phyloP scores from a whole-genome alignment of 805 yeast genomes.

The Candida silvicultrix region DNA sequence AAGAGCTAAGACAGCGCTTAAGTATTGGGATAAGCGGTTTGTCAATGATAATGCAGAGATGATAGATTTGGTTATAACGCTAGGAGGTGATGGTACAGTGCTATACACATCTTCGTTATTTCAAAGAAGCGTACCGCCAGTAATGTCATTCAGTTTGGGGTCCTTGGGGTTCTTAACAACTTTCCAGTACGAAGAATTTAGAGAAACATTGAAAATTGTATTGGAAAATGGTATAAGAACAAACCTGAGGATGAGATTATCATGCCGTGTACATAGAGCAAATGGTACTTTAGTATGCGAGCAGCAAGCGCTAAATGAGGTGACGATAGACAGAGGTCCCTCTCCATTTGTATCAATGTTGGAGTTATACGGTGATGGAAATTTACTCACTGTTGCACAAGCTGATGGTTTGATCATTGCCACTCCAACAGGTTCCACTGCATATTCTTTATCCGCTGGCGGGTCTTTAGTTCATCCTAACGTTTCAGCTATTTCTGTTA shows the following conservation, averaged over 20 bases:
- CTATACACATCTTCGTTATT: slow-evolving; percentile 82
- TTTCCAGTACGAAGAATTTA: slow-evolving; percentile 71
- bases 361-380: slow-evolving; percentile 84
- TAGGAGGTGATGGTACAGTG: slow-evolving; percentile 98
- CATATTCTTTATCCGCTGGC: slow-evolving; percentile 91
- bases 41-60: slow-evolving; percentile 35
- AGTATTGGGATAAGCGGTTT: slow-evolving; percentile 65
- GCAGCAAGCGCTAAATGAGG: slow-evolving; percentile 79
- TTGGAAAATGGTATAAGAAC: slow-evolving; percentile 68
- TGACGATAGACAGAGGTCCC: slow-evolving; percentile 91
- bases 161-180: slow-evolving; percentile 90
- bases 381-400: slow-evolving; percentile 80
- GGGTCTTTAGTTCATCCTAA: slow-evolving; percentile 94
- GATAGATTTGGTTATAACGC: slow-evolving; percentile 75
- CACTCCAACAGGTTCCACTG: slow-evolving; percentile 95
- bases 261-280: slow-evolving; percentile 62
- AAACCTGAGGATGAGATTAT: slow-evolving; percentile 80
- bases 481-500: slow-evolving; percentile 84
- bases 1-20: slow-evolving; percentile 37
- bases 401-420: slow-evolving; percentile 92
- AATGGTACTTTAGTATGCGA: slow-evolving; percentile 36
- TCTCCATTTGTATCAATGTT: slow-evolving; percentile 87
- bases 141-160: slow-evolving; percentile 82
- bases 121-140: slow-evolving; percentile 85
- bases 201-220: slow-evolving; percentile 48